phyloP scores from a whole-genome alignment of 176 grass and related monocot species.

The Oryza nivara region DNA sequence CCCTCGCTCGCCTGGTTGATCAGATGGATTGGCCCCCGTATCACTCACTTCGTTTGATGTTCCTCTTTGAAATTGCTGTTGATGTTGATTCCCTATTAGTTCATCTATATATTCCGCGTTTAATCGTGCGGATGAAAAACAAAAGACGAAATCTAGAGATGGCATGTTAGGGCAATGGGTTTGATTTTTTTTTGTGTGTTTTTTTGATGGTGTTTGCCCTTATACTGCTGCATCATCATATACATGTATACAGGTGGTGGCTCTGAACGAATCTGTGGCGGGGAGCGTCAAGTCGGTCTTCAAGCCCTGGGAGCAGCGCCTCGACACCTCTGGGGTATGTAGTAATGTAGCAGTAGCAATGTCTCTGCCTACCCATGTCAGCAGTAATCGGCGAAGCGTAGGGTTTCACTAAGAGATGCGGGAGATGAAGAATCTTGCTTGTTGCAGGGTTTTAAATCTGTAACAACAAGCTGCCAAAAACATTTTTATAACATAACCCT shows the following conservation, averaged over 20 bases:
- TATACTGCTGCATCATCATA: not conserved
- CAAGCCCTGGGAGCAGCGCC: slow-evolving; percentile 86
- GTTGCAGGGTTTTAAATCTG: slow-evolving; percentile 8
- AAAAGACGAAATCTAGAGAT: not conserved
- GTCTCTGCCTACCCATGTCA: not conserved
- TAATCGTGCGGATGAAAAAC: not conserved
- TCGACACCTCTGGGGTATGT: slow-evolving; percentile 83
- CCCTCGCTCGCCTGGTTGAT: not conserved
- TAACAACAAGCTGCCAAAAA: not conserved
- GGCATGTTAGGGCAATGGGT: not conserved
- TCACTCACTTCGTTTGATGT: too few relatives aligned
- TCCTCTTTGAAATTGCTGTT: not conserved
- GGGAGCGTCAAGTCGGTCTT: slow-evolving; percentile 92
- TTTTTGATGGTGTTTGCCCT: not conserved
- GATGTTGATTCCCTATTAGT: not conserved
- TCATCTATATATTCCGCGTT: not conserved
- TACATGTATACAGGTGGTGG: slow-evolving; percentile 51
- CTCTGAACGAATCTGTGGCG: slow-evolving; percentile 85
- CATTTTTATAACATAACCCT: not conserved
- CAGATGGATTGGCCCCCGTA: slow-evolving; percentile 16
- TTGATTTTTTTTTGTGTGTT: not conserved
- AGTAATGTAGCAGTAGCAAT: not conserved
- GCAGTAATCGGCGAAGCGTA: slow-evolving; percentile 1
- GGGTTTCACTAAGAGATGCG: not conserved
- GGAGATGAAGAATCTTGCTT: not conserved